phyloP scores from a whole-genome alignment of 768 basidiomycete species.

The Trametes meyenii region DNA sequence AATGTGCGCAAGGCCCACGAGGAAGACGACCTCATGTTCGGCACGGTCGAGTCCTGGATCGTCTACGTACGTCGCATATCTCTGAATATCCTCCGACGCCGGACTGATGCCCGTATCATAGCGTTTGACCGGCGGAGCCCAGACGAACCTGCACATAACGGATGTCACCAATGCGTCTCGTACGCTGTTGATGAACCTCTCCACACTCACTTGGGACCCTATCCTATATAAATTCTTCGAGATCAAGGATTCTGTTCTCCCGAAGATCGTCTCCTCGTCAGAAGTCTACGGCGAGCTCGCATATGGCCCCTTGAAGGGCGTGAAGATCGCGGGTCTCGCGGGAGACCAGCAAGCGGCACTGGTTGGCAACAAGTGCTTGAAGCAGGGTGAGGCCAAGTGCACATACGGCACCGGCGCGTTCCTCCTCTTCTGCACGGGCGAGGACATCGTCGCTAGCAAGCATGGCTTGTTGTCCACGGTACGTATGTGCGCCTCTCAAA shows the following conservation, averaged over 20 bases:
- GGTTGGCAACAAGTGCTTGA: conserved; percentile 93
- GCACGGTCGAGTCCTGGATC: conserved; percentile 97
- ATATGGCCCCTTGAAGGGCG: conserved; percentile 65
- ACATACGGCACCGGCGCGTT: conserved; percentile 99
- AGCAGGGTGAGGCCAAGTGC: conserved; percentile 93
- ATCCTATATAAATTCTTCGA: conserved; percentile 87
- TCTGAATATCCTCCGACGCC: background rate
- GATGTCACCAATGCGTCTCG: conserved; percentile 97
- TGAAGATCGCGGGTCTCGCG: conserved; percentile 88
- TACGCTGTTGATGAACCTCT: conserved; percentile 87
- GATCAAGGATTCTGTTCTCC: conserved; percentile 75
- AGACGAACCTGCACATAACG: conserved; percentile 75
- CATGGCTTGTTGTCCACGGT: conserved; percentile 92
- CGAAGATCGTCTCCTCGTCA: conserved; percentile 86
- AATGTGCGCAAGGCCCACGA: conserved; percentile 80
- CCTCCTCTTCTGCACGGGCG: conserved; percentile 92
- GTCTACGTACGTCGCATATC: conserved; percentile 62
- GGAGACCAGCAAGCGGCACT: conserved; percentile 99
- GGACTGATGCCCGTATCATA: conserved; percentile 33
- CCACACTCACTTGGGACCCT: conserved; percentile 81
- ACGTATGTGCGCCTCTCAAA: conserved; percentile 21
- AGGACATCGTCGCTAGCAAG: conserved; percentile 78
- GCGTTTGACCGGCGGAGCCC: conserved; percentile 83
- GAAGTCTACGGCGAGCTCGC: conserved; percentile 87
- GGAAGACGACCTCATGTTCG: conserved; percentile 81